These are phyloP conservation scores for Salvia miltiorrhiza DNA, from an alignment of 257 asterid genomes.

Conservation along the genomic window DNA sequence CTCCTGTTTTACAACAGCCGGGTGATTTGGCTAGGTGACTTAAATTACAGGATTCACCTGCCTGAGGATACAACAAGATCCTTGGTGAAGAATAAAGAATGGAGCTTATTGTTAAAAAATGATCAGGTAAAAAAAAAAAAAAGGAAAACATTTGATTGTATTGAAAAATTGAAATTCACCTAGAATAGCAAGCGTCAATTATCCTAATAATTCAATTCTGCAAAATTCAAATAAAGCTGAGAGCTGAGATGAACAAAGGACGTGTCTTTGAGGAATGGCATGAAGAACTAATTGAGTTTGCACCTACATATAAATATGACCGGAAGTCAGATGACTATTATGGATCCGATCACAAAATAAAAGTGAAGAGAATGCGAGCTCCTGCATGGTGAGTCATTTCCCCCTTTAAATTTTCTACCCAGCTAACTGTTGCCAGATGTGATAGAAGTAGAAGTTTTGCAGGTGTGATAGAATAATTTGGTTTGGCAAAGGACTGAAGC, in stretches of 20 bases:
- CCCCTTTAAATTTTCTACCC: slow-evolving; percentile 8
- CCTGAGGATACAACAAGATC: slow-evolving; percentile 55
- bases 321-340: slow-evolving; percentile 51
- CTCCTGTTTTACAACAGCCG: slow-evolving; percentile 34
- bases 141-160: slow-evolving; percentile 5
- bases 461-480: slow-evolving; percentile 73
- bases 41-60: slow-evolving; percentile 63
- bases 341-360: slow-evolving; percentile 39
- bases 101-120: slow-evolving; percentile 47
- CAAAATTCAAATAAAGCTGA: slow-evolving; percentile 43
- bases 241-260: slow-evolving; percentile 51
- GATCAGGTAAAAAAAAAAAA: slow-evolving; percentile 50
- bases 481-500: slow-evolving; percentile 59
- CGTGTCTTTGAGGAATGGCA: slow-evolving; percentile 55
- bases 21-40: slow-evolving; percentile 69
- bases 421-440: background rate
- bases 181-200: slow-evolving; percentile 1
- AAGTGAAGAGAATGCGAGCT: slow-evolving; percentile 39
- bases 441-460: slow-evolving; percentile 19
- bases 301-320: slow-evolving; percentile 62
- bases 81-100: slow-evolving; percentile 44
- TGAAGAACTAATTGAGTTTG: slow-evolving; percentile 52
- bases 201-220: slow-evolving; percentile 25
- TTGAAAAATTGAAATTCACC: background rate
- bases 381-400: slow-evolving; percentile 60